Base-by-base conservation (phyloP, 2,329 filamentous ascomycete species). In the Phyllosticta citriasiana region DNA sequence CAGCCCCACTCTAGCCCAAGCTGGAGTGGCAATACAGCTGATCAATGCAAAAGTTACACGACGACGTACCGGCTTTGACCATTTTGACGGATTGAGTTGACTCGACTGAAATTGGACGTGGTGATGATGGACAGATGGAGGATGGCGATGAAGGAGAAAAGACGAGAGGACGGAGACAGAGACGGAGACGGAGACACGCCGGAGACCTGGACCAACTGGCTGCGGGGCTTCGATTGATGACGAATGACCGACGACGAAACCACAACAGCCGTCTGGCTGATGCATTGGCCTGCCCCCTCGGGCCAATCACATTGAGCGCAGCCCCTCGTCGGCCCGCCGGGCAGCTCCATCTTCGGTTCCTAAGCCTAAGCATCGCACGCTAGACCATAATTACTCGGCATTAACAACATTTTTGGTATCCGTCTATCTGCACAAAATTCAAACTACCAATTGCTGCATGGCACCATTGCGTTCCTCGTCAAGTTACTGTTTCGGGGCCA, bases 41-140 rank as follows among this genome's bases (percentile, higher is more conserved):
- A 27, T 40, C 22, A 60, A 57, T 68, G 67, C 64, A 66, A 61
- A 22, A 61, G 61, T 57, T 61, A 57, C 59, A 63, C 64, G 27
- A 63, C 64, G 27, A 84, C 88, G 74, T 85, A 96, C 91, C 90
- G 81, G 93, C 92, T 85, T 96, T 97, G 83, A 97, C 92, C 92
- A 97, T 97, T 86, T 86, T 96, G 88, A 80, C 79, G 80, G 79
- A 80, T 78, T 74, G 68, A 72, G 67, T 40, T 53, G 61, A 9
- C 55, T 62, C 12, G 9, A 50, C 71, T 53, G 50, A 19, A 35
- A 64, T 70, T 70, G 73, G 62, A 68, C 69, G 54, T 63, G 57
- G 61, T 57, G 56, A 40, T 57, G 50, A 22, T 59, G 52, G 24
- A 59, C 19, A 53, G 35, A 40, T 25, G 51, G 19, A 53, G 33